phyloP scores from a whole-genome alignment of 2,329 filamentous ascomycete genomes.

The Fusarium sp. region DNA sequence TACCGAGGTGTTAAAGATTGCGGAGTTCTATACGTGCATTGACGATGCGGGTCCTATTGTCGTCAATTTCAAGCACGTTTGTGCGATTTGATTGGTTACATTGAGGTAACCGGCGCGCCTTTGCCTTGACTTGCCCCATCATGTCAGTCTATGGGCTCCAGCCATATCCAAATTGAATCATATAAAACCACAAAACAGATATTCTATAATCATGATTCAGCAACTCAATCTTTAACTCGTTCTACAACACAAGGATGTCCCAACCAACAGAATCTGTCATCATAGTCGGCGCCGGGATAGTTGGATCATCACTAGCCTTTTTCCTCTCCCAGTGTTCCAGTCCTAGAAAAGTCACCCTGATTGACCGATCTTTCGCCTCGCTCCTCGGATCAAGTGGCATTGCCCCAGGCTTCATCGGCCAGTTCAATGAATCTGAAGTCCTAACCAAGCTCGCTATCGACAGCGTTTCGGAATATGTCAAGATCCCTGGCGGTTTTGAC shows the following conservation, averaged over 20 bases:
- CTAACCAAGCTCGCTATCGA: conserved; percentile 40
- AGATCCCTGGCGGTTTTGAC: conserved; percentile 38
- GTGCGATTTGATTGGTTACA: neutral
- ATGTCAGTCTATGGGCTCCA: neutral
- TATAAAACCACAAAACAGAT: neutral
- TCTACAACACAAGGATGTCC: conserved; percentile 7
- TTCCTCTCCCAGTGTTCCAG: conserved; percentile 16
- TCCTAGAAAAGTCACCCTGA: conserved; percentile 24
- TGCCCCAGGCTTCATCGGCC: conserved; percentile 39
- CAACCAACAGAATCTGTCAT: conserved; percentile 22
- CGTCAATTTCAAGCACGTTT: neutral
- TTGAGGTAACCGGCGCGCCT: neutral
- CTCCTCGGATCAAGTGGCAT: conserved; percentile 38
- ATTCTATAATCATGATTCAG: rapidly evolving
- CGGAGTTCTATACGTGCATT: neutral
- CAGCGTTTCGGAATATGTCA: conserved; percentile 35
- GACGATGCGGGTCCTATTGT: neutral
- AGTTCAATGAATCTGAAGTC: conserved; percentile 40
- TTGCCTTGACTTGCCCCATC: neutral
- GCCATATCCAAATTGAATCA: neutral
- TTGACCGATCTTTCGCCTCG: conserved; percentile 30
- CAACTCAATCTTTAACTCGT: neutral
- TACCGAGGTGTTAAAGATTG: neutral
- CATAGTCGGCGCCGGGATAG: conserved; percentile 36
- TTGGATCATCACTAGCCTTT: conserved; percentile 30